Evolutionary conservation across 192 early-diverging fungal species (phyloP), one percentile per base, ranked within the genome.

Genomic region (Phlyctochytrium bullatum): DNA sequence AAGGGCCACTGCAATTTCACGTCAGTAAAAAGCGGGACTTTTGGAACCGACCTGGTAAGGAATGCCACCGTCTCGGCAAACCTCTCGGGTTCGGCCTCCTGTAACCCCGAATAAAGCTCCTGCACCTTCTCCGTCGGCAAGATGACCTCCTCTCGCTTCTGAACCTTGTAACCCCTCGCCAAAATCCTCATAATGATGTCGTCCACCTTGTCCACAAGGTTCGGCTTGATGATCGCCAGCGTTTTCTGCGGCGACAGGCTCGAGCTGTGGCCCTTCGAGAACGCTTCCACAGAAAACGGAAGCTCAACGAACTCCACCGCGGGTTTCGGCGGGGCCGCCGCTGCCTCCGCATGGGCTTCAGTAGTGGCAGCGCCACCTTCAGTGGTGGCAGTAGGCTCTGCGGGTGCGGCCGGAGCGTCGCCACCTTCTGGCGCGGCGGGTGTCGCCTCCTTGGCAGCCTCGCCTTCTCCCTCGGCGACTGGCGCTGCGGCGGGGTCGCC

Each of bases 181-280:
- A 81, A 64, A 58, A 86, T 80, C 12, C 78, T 61, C 24, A 73
- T 72, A 20, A 86, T 74, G 59, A 86, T 82, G n/a, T 71, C 71
- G 27, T 86, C 82, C 4, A 73, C 64, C 56, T 77, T 74, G 20
- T 61, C 65, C 30, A 78, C 66, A 0, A 75, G 73, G 32, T 86
- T 74, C 24, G 82, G 80, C 60, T 86, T 86, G 52, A 86, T 80
- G 62, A 86, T 67, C 4, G 75, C 81, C 6, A 86, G 47, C 2
- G 84, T 84, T 32, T 82, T 83, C 66, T 83, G 76, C 14, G 68
- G 67, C 2, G 59, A 58, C 14, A 64, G 40, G 10, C 70, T 64
- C 2, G 23, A 34, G 12, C 33, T 56, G 17, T 33, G 61, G 10
- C 20, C 10, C 20, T 20, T 20, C 6, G 6, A 6, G 3, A 62